Conservation (phyloP, 1,284 basidiomycete species). For the Leccinum pallidistipes region DNA sequence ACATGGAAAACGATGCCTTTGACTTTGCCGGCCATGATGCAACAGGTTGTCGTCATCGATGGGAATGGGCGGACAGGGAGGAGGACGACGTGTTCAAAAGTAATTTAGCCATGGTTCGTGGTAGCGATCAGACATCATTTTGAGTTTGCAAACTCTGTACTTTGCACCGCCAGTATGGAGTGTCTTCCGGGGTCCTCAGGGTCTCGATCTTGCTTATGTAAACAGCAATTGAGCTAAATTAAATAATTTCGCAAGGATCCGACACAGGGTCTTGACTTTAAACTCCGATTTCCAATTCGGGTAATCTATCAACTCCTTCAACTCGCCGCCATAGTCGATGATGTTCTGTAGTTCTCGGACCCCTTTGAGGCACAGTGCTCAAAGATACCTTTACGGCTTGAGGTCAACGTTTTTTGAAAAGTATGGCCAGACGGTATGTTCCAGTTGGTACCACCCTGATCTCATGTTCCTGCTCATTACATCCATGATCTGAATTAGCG, state of each 20-base stretch:
- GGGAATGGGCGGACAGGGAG: neutral
- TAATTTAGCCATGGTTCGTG: neutral
- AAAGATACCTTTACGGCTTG: neutral
- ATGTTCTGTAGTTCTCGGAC: neutral
- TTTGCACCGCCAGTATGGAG: neutral
- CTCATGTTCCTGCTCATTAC: neutral
- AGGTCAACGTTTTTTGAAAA: neutral
- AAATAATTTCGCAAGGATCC: neutral
- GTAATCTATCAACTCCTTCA: neutral
- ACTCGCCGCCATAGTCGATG: neutral
- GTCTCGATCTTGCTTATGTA: neutral
- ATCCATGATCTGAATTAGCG: neutral
- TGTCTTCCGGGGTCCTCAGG: neutral
- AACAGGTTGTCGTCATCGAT: conserved; percentile 21
- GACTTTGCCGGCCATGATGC: conserved; percentile 6
- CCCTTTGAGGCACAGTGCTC: neutral
- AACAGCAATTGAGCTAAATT: neutral
- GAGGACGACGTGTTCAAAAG: neutral
- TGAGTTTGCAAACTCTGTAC: neutral
- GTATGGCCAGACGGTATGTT: neutral
- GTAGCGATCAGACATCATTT: neutral
- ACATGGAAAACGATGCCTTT: conserved; percentile 1
- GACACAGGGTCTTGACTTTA: neutral
- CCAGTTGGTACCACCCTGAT: neutral
- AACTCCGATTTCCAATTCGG: neutral